Conservation (phyloP, 345 rosid species). For the Salix exigua region DNA sequence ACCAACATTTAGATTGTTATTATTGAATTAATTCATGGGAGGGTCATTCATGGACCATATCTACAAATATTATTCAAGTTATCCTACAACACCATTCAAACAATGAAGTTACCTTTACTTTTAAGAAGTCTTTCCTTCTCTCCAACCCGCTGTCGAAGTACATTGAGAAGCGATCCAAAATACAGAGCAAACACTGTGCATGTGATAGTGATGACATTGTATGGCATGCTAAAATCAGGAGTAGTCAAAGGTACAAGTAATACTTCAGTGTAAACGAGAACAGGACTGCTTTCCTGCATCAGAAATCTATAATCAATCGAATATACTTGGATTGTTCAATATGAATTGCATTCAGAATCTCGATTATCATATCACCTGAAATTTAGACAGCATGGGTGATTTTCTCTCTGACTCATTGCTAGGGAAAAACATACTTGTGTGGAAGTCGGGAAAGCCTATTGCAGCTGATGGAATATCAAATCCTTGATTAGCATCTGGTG, state of each 20-base stretch:
- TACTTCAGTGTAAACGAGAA: constrained; percentile 83
- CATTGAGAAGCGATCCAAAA: constrained; percentile 88
- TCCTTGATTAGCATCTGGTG: constrained; percentile 99
- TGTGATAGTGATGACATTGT: constrained; percentile 91
- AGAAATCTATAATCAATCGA: constrained; percentile 14
- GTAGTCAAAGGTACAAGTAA: constrained; percentile 87
- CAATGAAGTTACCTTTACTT: constrained; percentile 49
- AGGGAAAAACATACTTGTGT: constrained; percentile 45
- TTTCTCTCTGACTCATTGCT: constrained; percentile 27
- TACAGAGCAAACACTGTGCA: constrained; percentile 87
- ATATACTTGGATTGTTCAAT: not conserved
- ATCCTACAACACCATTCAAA: not conserved
- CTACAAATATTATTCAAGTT: not conserved
- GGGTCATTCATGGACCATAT: not conserved
- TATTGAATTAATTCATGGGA: not conserved
- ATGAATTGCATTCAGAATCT: not conserved
- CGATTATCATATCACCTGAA: constrained; percentile 43
- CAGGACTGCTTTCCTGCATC: constrained; percentile 60
- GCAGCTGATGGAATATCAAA: constrained; percentile 94
- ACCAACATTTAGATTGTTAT: not conserved
- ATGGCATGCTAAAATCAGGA: constrained; percentile 99
- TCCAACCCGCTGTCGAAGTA: constrained; percentile 56
- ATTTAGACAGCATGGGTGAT: constrained; percentile 52
- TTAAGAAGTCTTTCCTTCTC: constrained; percentile 82
- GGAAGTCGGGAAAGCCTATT: constrained; percentile 63